Conservation (phyloP, 305 asterid genomes). For the Ruellia speciosa region DNA sequence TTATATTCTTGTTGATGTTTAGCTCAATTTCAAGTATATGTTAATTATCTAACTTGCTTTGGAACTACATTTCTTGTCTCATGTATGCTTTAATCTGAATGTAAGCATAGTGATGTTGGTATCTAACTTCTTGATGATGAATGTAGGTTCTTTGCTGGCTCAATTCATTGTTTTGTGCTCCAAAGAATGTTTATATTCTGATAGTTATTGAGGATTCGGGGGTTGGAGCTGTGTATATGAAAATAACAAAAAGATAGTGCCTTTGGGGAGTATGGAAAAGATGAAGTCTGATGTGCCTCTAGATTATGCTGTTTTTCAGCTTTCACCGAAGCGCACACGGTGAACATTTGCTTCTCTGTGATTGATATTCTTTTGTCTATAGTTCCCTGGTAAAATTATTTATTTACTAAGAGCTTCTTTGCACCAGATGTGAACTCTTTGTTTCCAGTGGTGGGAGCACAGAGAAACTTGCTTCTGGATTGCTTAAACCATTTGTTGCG, state of each 20-base stretch:
- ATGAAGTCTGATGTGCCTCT: constrained; percentile 16
- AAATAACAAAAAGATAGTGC: constrained; percentile 21
- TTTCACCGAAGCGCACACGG: constrained; percentile 14
- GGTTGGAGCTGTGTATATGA: constrained; percentile 28
- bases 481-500: constrained; percentile 72
- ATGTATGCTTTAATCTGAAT: constrained; percentile 8
- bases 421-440: not conserved
- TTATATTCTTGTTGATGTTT: not conserved
- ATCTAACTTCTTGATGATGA: constrained; percentile 17
- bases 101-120: constrained; percentile 9
- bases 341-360: not conserved
- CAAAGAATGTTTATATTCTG: constrained; percentile 3
- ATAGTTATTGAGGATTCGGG: constrained; percentile 19
- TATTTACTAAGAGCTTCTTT: not conserved
- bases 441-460: constrained; percentile 22
- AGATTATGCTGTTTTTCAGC: constrained; percentile 13
- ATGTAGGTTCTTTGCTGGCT: constrained; percentile 22
- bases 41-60: constrained; percentile 6
- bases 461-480: constrained; percentile 89
- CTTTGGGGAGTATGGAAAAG: not conserved
- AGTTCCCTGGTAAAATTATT: not conserved
- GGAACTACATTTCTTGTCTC: constrained; percentile 6
- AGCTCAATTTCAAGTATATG: constrained; percentile 6
- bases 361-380: not conserved
- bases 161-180: constrained; percentile 10